Conservation (phyloP, 805 yeast genomes). For the Ogataea pignaliae region DNA sequence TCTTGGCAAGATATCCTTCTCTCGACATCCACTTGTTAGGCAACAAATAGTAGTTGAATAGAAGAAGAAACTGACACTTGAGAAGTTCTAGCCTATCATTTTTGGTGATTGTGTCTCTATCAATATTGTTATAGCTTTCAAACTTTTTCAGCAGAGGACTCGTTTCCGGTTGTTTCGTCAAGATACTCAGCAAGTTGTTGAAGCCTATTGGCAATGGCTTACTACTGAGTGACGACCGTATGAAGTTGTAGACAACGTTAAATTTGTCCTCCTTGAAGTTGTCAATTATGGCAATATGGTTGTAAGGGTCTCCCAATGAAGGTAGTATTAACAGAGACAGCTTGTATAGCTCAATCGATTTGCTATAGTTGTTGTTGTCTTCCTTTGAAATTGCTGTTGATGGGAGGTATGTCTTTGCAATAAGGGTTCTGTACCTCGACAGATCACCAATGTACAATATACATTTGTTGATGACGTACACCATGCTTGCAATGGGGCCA, state of each 20-base stretch:
- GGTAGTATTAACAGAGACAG: constrained; percentile 57
- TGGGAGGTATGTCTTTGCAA: constrained; percentile 40
- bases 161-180: constrained; percentile 32
- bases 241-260: constrained; percentile 47
- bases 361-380: constrained; percentile 37
- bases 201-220: constrained; percentile 44
- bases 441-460: constrained; percentile 53
- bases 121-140: constrained; percentile 21
- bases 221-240: constrained; percentile 53
- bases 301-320: constrained; percentile 62
- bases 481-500: constrained; percentile 20
- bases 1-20: constrained; percentile 26
- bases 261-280: constrained; percentile 46
- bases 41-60: constrained; percentile 34
- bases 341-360: constrained; percentile 44
- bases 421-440: constrained; percentile 49
- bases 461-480: constrained; percentile 45
- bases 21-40: constrained; percentile 37
- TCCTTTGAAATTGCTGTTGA: constrained; percentile 30
- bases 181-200: constrained; percentile 37
- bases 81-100: constrained; percentile 29
- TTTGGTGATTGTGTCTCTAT: constrained; percentile 27
- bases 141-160: constrained; percentile 25
- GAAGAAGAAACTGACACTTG: constrained; percentile 28
- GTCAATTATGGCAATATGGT: constrained; percentile 53